Evolutionary conservation across 169 alveolate species (phyloP).

Genomic region (Plasmodium knowlesi): DNA sequence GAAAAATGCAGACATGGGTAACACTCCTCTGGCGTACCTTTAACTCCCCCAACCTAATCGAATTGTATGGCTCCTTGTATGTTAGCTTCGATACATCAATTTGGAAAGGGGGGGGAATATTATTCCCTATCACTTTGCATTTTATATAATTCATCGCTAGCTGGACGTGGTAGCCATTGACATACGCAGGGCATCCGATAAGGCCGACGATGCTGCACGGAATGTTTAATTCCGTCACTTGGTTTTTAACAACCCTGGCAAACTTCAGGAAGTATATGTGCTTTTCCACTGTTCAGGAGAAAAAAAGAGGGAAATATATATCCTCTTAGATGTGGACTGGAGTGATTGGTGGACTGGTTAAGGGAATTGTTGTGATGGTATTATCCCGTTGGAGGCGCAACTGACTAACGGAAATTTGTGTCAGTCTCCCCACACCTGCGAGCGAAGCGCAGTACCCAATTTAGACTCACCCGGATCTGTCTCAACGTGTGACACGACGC

Average conservation of each 20-base stretch:
- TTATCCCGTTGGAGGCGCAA: not conserved
- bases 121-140: constrained; percentile 87
- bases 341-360: not conserved
- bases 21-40: constrained; percentile 25
- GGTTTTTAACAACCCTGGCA: constrained; percentile 85
- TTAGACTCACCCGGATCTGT: constrained; percentile 81
- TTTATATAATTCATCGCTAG: constrained; percentile 85
- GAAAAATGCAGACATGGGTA: not conserved
- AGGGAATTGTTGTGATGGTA: not conserved
- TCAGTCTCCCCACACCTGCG: not conserved
- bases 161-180: constrained; percentile 89
- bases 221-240: constrained; percentile 82
- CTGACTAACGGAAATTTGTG: not conserved
- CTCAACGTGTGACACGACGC: constrained; percentile 84
- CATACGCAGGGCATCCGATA: constrained; percentile 90
- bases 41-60: constrained; percentile 83
- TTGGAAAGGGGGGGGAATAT: constrained; percentile 88
- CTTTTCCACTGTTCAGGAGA: constrained; percentile 78
- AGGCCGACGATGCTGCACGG: constrained; percentile 88
- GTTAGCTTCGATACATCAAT: constrained; percentile 87
- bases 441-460: not conserved
- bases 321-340: not conserved
- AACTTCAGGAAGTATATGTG: constrained; percentile 84
- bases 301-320: not conserved
- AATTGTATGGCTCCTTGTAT: constrained; percentile 84